phyloP scores from a whole-genome alignment of 1,139 yeast species.

The Chernovozyma aurita region DNA sequence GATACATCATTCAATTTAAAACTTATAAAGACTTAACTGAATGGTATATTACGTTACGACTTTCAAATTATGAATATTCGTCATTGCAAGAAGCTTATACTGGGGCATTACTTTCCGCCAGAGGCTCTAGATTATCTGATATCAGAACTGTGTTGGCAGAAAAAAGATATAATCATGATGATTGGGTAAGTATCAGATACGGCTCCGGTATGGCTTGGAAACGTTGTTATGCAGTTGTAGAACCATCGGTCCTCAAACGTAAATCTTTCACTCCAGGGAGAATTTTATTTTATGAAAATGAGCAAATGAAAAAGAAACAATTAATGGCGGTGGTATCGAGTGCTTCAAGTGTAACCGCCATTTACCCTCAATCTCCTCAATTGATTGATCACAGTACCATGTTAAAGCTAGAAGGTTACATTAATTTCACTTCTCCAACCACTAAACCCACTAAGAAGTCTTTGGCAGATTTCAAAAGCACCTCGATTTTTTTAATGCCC shows the following conservation, averaged over 20 bases:
- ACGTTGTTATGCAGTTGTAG: conserved; percentile 88
- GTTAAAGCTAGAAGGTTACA: conserved; percentile 81
- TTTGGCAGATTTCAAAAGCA: conserved; percentile 57
- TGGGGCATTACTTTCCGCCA: conserved; percentile 83
- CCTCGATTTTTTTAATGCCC: conserved; percentile 92
- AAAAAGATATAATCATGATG: conserved; percentile 82
- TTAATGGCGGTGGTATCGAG: conserved; percentile 76
- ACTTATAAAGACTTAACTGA: conserved; percentile 47
- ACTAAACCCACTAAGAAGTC: conserved; percentile 37
- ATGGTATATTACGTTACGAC: conserved; percentile 82
- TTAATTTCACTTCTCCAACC: conserved; percentile 52
- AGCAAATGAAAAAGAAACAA: conserved; percentile 63
- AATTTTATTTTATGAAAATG: conserved; percentile 62
- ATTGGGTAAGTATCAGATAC: conserved; percentile 91
- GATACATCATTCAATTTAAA: conserved; percentile 76
- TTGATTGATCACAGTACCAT: conserved; percentile 84
- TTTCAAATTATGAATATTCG: conserved; percentile 74
- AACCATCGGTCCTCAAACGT: conserved; percentile 53
- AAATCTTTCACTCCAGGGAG: conserved; percentile 48
- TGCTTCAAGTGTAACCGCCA: conserved; percentile 78
- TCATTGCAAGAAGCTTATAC: conserved; percentile 92
- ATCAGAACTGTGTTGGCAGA: conserved; percentile 81
- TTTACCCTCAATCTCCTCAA: conserved; percentile 82
- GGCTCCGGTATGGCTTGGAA: conserved; percentile 99
- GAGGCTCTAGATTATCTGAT: conserved; percentile 84